Evolutionary conservation across 2,329 filamentous ascomycete species (phyloP), one percentile per base, ranked within the genome.

Genomic region (Raffaelea ambrosiae): DNA sequence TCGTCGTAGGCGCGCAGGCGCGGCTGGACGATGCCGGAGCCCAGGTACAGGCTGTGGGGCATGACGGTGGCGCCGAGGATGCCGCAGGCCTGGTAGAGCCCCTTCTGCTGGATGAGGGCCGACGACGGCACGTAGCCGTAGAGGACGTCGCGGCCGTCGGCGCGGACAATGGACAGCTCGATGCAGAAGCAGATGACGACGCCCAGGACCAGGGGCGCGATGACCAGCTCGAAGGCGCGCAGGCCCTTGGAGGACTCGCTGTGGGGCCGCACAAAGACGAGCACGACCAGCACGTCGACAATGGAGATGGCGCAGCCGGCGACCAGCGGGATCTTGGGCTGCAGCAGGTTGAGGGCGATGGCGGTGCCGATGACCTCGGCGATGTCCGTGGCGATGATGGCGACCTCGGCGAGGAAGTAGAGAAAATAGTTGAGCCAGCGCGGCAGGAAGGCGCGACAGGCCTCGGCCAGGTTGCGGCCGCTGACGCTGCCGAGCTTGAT

Each of bases 21-120:
- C 7, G 79, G 70, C 60, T 86, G 82, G 1, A 85, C 80, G 38
- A 86, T 80, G 8, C 82, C 83, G 5, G 79, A 83, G 20, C 83
- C 83, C 3, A 87, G 71, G 54, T 81, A 86, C 3, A 86, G 65
- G 46, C 76, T 81, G 56, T 84, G 81, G 4, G 81, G 81, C 81
- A 85, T 84, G 21, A 85, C 83, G 0, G 85, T 89, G 3, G 85
- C 85, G 2, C 85, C 85, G 0, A 89, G 70, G 49, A 89, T 89
- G 45, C 85, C 85, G 53, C 85, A 89, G 1, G 84, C 77, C 62
- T 86, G 81, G 59, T 85, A 86, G 0, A 66, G 54, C 64, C 73
- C 82, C 57, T 79, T 58, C 2, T 73, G 71, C 59, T 84, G 65
- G 1, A 83, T 65, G 2, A 86, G 61, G 3, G 74, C 70, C 39